phyloP scores from a whole-genome alignment of 2,329 filamentous ascomycete species.

The Neoscytalidium dimidiatum region DNA sequence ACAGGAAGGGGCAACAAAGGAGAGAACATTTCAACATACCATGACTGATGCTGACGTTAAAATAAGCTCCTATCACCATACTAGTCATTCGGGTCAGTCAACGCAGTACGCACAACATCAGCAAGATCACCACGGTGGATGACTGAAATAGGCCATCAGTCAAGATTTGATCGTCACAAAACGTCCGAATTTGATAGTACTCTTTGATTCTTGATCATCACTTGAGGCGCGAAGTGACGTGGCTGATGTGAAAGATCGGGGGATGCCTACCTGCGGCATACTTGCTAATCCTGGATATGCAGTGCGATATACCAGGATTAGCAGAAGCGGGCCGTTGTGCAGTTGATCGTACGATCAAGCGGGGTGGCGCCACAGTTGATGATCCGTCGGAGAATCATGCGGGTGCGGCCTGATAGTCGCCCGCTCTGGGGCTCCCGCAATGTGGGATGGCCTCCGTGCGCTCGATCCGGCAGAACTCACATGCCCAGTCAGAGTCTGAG shows the following conservation, averaged over 20 bases:
- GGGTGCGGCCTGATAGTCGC: conserved; percentile 14
- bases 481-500: conserved; percentile 2
- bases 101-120: neutral
- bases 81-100: neutral
- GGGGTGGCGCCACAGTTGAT: conserved; percentile 16
- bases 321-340: conserved; percentile 4
- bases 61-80: conserved; percentile 1
- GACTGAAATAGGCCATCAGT: conserved; percentile 11
- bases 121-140: neutral
- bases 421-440: conserved; percentile 16
- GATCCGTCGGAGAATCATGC: conserved; percentile 12
- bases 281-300: conserved; percentile 1
- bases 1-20: conserved; percentile 16
- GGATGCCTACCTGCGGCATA: conserved; percentile 6
- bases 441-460: conserved; percentile 7
- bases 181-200: conserved; percentile 23
- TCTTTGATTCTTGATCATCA: conserved; percentile 22
- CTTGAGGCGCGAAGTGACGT: neutral
- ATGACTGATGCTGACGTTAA: neutral
- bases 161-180: conserved; percentile 13
- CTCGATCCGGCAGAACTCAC: neutral
- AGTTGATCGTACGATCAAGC: conserved; percentile 19
- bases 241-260: conserved; percentile 12
- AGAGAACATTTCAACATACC: conserved; percentile 1
- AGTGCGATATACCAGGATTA: conserved; percentile 3